phyloP scores from a whole-genome alignment of 257 asterid species.

The Agastache rugosa region DNA sequence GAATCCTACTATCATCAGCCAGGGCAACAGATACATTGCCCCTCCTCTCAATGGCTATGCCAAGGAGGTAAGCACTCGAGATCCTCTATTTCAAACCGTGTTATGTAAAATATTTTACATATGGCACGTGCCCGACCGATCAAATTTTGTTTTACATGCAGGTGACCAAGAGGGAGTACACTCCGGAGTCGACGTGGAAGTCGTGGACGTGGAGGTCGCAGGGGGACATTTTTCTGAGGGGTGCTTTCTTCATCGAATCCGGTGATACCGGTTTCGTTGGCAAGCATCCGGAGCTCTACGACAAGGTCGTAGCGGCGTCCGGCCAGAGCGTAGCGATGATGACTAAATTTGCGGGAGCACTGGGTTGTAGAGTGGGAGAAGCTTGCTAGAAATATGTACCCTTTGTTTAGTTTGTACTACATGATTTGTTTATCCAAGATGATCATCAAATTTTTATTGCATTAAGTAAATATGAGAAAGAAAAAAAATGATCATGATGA shows the following conservation, averaged over 20 bases:
- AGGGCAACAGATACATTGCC: slow-evolving; percentile 86
- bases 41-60: slow-evolving; percentile 51
- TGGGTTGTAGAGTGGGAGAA: slow-evolving; percentile 54
- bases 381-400: slow-evolving; percentile 50
- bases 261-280: slow-evolving; percentile 60
- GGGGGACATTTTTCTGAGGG: slow-evolving; percentile 69
- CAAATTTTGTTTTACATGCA: slow-evolving; percentile 6
- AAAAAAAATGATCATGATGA: not conserved
- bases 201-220: slow-evolving; percentile 90
- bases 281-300: slow-evolving; percentile 62
- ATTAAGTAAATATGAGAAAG: not conserved
- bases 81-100: not conserved
- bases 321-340: slow-evolving; percentile 50
- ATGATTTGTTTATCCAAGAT: not conserved
- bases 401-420: not conserved
- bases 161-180: slow-evolving; percentile 82
- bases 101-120: too few relatives aligned
- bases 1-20: slow-evolving; percentile 80
- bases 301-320: slow-evolving; percentile 48
- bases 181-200: slow-evolving; percentile 57
- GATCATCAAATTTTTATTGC: not conserved
- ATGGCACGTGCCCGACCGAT: not conserved
- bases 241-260: slow-evolving; percentile 76
- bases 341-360: slow-evolving; percentile 64
- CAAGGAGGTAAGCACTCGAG: slow-evolving; percentile 55